Base-by-base conservation (phyloP, 495 filamentous ascomycete species). In the Aspergillus biplanus region DNA sequence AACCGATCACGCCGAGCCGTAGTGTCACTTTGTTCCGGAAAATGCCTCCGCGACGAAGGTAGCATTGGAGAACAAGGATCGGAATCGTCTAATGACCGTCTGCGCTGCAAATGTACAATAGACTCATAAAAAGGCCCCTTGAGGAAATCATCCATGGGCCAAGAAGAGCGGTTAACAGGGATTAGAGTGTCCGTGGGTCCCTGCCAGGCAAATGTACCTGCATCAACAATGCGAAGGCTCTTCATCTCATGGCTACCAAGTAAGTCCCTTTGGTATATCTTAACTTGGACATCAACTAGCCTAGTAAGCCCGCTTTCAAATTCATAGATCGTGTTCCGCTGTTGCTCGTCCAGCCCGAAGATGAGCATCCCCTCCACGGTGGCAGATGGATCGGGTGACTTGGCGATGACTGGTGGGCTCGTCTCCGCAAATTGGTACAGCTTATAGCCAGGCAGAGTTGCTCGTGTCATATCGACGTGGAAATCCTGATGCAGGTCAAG, bases 301-400 rank as follows among this genome's bases (percentile, higher is more conserved):
- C 52, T 55, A 58, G 63, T 67, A 16, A 68, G 42, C 1, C 68
- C 64, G n/a, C 42, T 13, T 52, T 76, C 74, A 9, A 71, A 11
- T 27, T 70, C 67, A 35, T 70, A 69, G 16, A 75, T 65, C 1
- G 59, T 46, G 16, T 69, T 70, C 9, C 67, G 56, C n/a, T 73
- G 71, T 1, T 69, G 32, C 44, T 59, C 56, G 37, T 69, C 57
- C 32, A 76, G 61, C 16, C 64, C 67, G 33, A 74, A 71, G 7
- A 76, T 63, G 7, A 76, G 59, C 61, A 76, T 64, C 2, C 74
- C 74, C 12, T 75, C 60, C 1, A 75, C 74, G 1, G 54, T 35
- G 5, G 64, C 58, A 12, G 31, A 7, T 8, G 66, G 58, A n/a
- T 71, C 35, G 1, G 58, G 15, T 5, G 70, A 71, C 12, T 27